Percentiles rank a stretch among this genome's conserved stretches.
Conservation (phyloP, 1,139 yeast genomes). For the Saccharomycopsis hybrid region DNA sequence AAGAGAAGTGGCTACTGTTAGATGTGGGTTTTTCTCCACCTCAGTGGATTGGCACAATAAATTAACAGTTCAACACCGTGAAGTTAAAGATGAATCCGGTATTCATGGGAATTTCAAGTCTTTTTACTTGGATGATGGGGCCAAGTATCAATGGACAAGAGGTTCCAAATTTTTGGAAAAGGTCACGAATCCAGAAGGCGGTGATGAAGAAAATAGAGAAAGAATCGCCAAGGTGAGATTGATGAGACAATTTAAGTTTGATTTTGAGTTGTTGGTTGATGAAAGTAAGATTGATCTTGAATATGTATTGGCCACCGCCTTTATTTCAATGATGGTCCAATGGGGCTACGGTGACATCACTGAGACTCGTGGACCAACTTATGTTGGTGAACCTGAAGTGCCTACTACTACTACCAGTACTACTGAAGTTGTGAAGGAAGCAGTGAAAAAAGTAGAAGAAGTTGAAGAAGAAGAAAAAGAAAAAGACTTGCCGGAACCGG, state of each 20-base stretch:
- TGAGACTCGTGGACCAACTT: constrained; percentile 50
- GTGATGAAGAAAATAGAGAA: constrained; percentile 46
- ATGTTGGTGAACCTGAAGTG: constrained; percentile 13
- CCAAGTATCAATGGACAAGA: constrained; percentile 48
- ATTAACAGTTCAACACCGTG: constrained; percentile 40
- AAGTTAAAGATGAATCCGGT: constrained; percentile 32
- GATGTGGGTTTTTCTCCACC: constrained; percentile 41
- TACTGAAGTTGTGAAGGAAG: background rate
- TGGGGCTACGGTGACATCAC: constrained; percentile 54
- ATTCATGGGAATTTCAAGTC: constrained; percentile 34
- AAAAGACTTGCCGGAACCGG: too few species aligned
- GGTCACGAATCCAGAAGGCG: constrained; percentile 47
- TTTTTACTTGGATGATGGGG: constrained; percentile 47
- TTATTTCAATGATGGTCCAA: constrained; percentile 54
- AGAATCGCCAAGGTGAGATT: constrained; percentile 49
- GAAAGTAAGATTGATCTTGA: constrained; percentile 40
- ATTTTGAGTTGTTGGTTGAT: constrained; percentile 52
- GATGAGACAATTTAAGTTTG: constrained; percentile 53
- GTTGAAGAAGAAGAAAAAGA: background rate
- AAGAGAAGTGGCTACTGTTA: constrained; percentile 44
- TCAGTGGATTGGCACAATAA: constrained; percentile 47
- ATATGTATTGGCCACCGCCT: constrained; percentile 50
- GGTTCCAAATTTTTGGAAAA: constrained; percentile 46
- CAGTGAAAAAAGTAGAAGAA: background rate
- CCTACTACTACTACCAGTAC: background rate